phyloP scores from a whole-genome alignment of 805 yeast genomes.

The Candida wancherniae region DNA sequence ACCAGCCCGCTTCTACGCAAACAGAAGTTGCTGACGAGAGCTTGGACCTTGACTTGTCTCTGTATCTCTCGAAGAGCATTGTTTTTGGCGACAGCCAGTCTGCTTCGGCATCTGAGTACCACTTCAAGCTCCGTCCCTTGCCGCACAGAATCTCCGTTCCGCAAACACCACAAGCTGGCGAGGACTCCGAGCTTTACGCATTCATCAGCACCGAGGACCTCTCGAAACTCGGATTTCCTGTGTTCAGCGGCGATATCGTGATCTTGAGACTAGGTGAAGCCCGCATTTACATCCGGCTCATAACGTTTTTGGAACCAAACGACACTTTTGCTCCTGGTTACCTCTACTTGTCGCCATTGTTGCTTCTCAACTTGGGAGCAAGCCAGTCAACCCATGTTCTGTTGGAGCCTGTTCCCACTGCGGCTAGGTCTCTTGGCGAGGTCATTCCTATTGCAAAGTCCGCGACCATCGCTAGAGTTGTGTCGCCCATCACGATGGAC shows the following conservation, averaged over 20 bases:
- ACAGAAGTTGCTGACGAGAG: slow-evolving; percentile 1
- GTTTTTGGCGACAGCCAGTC: too few relatives aligned
- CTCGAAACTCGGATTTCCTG: slow-evolving; percentile 47
- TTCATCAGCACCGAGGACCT: slow-evolving; percentile 47
- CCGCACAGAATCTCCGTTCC: slow-evolving; percentile 24
- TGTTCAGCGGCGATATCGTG: slow-evolving; percentile 66
- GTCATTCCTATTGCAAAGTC: slow-evolving; percentile 51
- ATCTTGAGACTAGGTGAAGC: slow-evolving; percentile 19
- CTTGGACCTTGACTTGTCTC: slow-evolving; percentile 26
- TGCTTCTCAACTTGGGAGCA: slow-evolving; percentile 44
- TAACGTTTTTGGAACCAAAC: slow-evolving; percentile 65
- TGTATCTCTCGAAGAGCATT: slow-evolving; percentile 29
- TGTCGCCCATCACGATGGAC: slow-evolving; percentile 67
- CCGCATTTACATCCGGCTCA: slow-evolving; percentile 36
- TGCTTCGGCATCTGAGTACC: slow-evolving; percentile 1
- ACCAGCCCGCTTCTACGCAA: background rate
- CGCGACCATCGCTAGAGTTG: slow-evolving; percentile 61
- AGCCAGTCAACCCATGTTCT: slow-evolving; percentile 21
- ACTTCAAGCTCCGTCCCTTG: slow-evolving; percentile 26
- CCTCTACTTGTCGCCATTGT: slow-evolving; percentile 60
- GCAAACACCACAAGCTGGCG: slow-evolving; percentile 21
- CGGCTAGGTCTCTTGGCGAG: slow-evolving; percentile 18
- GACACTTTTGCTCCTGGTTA: slow-evolving; percentile 28
- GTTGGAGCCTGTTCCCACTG: slow-evolving; percentile 16
- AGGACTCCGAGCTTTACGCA: slow-evolving; percentile 36